Percentiles rank a stretch among this genome's conserved stretches.
These are phyloP conservation scores for Camellia japonica DNA, from an alignment of 148 eudicot genomes.

Conservation along the genomic window DNA sequence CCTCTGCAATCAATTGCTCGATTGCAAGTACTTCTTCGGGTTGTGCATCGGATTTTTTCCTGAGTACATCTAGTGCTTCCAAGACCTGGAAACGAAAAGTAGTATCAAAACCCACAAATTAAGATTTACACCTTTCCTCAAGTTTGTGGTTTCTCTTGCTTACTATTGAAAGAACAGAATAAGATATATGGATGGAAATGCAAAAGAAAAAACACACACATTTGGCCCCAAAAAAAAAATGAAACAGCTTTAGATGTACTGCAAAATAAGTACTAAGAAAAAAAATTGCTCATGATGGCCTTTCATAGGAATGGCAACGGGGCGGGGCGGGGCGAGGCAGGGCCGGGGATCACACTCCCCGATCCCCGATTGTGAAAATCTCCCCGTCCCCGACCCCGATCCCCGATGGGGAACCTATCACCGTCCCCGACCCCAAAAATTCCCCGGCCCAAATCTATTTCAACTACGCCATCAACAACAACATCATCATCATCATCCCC, in stretches of 20 bases:
- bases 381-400: no score
- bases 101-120: neutral
- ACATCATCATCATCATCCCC: no score
- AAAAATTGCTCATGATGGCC: neutral
- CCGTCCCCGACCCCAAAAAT: no score
- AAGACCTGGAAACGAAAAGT: slow-evolving; percentile 45
- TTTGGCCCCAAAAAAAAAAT: neutral
- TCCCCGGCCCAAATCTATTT: no score
- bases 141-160: neutral
- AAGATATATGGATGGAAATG: neutral
- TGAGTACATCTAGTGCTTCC: slow-evolving; percentile 60
- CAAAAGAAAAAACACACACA: no score
- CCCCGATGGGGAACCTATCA: no score
- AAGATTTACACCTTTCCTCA: neutral
- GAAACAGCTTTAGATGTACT: neutral
- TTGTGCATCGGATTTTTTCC: slow-evolving; percentile 56
- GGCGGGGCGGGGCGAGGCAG: no score
- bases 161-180: neutral
- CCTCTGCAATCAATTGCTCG: slow-evolving; percentile 78
- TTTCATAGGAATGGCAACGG: neutral
- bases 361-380: no score
- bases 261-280: neutral
- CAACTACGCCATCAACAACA: no score
- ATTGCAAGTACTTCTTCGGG: slow-evolving; percentile 60
- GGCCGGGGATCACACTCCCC: no score